A percentile compares a stretch with the other conserved stretches of the same genome.
phyloP scores from a whole-genome alignment of 306 rosid genomes.

The Phaseolus lunatus region DNA sequence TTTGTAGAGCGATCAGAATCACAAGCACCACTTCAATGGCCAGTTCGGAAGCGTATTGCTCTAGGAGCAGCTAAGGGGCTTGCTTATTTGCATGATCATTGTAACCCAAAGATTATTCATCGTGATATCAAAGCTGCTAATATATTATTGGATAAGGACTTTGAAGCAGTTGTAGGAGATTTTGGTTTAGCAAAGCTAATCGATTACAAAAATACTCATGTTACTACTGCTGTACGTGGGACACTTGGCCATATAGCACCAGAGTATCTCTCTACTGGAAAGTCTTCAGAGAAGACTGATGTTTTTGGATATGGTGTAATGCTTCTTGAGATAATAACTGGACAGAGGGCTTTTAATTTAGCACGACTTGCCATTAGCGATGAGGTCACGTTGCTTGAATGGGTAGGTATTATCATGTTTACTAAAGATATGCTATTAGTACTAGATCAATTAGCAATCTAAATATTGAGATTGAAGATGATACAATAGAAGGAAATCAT shows the following conservation, averaged over 20 bases:
- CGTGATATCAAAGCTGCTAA: conserved; percentile 97
- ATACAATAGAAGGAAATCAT: neutral
- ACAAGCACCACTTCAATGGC: conserved; percentile 73
- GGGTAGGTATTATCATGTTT: conserved; percentile 66
- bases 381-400: conserved; percentile 83
- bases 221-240: conserved; percentile 92
- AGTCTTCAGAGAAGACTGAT: conserved; percentile 91
- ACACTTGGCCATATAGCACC: conserved; percentile 96
- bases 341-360: conserved; percentile 90
- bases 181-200: conserved; percentile 93
- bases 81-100: conserved; percentile 94
- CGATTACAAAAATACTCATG: conserved; percentile 91
- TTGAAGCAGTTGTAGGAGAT: conserved; percentile 94
- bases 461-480: too few species aligned
- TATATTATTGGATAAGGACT: conserved; percentile 86
- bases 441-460: neutral
- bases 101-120: conserved; percentile 94
- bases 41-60: conserved; percentile 65
- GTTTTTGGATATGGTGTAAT: conserved; percentile 95
- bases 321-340: conserved; percentile 96
- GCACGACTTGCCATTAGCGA: conserved; percentile 83
- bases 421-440: neutral
- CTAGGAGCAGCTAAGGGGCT: conserved; percentile 93
- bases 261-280: conserved; percentile 92
- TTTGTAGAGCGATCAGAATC: conserved; percentile 67